phyloP scores from a whole-genome alignment of 768 basidiomycete species.

The Lactarius deliciosus region DNA sequence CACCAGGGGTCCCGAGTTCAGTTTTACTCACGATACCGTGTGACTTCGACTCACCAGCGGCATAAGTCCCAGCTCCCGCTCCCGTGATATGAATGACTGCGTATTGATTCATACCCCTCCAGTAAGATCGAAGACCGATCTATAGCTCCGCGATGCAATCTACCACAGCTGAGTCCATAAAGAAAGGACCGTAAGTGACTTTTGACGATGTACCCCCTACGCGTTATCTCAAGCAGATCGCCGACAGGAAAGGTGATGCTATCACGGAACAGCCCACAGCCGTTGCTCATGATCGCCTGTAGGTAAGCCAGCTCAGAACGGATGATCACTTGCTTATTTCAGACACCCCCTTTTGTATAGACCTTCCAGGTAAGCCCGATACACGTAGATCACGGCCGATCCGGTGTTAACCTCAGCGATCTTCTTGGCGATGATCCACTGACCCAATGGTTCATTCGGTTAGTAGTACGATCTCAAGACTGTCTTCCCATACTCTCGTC shows the following conservation, averaged over 20 bases:
- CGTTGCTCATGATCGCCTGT: background rate
- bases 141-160: background rate
- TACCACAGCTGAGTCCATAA: background rate
- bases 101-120: background rate
- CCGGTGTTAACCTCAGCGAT: background rate
- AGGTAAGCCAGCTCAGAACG: background rate
- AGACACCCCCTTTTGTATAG: background rate
- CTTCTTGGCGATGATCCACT: background rate
- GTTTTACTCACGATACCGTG: background rate
- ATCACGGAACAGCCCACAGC: background rate
- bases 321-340: background rate
- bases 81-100: background rate
- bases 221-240: background rate
- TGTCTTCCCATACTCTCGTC: background rate
- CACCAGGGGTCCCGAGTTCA: background rate
- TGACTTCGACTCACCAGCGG: background rate
- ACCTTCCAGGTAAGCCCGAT: background rate
- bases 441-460: background rate
- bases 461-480: background rate
- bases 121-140: background rate
- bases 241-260: background rate
- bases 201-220: background rate
- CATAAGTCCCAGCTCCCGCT: background rate
- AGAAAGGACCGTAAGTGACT: conserved; percentile 4
- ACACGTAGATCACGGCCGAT: background rate